Conservation (phyloP, 2,329 filamentous ascomycete genomes). For the Chaetomium globosum region DNA sequence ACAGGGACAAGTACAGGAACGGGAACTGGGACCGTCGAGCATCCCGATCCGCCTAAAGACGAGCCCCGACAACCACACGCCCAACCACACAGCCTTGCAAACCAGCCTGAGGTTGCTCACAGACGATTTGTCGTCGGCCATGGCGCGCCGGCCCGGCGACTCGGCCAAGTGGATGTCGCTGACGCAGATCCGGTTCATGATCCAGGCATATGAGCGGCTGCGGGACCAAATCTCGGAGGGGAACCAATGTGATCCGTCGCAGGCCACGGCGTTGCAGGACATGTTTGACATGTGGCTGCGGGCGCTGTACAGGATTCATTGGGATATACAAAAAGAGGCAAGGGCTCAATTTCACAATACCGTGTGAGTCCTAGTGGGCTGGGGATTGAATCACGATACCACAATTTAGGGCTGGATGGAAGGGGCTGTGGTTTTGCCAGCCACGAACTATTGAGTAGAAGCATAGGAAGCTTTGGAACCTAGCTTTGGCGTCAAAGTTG, state of each 20-base stretch:
- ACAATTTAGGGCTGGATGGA: background rate
- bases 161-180: constrained; percentile 46
- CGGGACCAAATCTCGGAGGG: constrained; percentile 48
- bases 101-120: constrained; percentile 56
- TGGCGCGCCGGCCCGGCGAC: constrained; percentile 38
- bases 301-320: constrained; percentile 53
- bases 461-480: no score
- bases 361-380: constrained; percentile 41
- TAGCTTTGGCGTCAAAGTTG: background rate
- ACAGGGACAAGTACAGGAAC: no score
- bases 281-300: constrained; percentile 57
- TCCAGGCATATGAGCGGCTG: constrained; percentile 60
- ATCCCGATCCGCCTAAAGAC: constrained; percentile 28
- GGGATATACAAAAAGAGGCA: constrained; percentile 42
- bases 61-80: background rate
- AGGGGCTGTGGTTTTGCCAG: background rate
- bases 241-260: constrained; percentile 34
- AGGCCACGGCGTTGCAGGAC: constrained; percentile 42
- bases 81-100: constrained; percentile 51
- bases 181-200: constrained; percentile 60
- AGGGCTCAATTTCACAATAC: constrained; percentile 26
- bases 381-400: constrained; percentile 11
- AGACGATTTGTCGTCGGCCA: constrained; percentile 52
- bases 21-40: background rate
- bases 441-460: no score